phyloP scores from a whole-genome alignment of 2,329 filamentous ascomycete genomes.

The Harringtonia lauricola region DNA sequence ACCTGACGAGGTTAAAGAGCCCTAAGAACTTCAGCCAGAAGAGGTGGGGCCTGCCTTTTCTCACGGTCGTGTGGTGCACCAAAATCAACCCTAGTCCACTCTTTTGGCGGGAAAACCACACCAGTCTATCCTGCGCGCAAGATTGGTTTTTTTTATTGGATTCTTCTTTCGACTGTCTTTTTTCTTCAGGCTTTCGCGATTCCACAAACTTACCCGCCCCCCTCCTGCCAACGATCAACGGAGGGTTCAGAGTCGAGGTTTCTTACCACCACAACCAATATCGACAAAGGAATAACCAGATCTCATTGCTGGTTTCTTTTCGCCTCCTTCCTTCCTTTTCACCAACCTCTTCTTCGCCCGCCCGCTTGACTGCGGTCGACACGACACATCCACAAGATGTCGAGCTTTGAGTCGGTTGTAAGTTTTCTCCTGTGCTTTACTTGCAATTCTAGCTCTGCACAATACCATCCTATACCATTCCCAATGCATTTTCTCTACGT shows the following conservation, averaged over 20 bases:
- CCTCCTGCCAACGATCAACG: constrained; percentile 6
- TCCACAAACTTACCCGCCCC: constrained; percentile 4
- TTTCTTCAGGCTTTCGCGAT: constrained; percentile 10
- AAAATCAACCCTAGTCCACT: constrained; percentile 9
- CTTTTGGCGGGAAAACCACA: not conserved
- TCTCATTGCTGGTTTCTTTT: not conserved
- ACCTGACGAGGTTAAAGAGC: constrained; percentile 2
- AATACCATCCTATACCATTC: too few species aligned
- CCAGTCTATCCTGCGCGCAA: constrained; percentile 3
- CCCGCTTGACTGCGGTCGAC: constrained; percentile 11
- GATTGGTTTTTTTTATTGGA: constrained; percentile 8
- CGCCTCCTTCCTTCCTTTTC: not conserved
- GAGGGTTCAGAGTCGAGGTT: constrained; percentile 5
- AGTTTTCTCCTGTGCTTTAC: constrained; percentile 28
- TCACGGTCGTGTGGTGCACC: not conserved
- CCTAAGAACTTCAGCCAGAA: not conserved
- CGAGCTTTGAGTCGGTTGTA: constrained; percentile 60
- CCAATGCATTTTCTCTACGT: too few species aligned
- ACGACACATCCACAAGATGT: constrained; percentile 37
- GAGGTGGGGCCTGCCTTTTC: not conserved
- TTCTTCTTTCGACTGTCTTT: constrained; percentile 2
- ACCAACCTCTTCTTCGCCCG: not conserved
- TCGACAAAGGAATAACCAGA: not conserved
- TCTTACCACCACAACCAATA: not conserved
- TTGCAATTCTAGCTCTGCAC: too few species aligned